Evolutionary conservation across 2,329 filamentous ascomycete genomes (phyloP).

Genomic region (Colletotrichum incanum): DNA sequence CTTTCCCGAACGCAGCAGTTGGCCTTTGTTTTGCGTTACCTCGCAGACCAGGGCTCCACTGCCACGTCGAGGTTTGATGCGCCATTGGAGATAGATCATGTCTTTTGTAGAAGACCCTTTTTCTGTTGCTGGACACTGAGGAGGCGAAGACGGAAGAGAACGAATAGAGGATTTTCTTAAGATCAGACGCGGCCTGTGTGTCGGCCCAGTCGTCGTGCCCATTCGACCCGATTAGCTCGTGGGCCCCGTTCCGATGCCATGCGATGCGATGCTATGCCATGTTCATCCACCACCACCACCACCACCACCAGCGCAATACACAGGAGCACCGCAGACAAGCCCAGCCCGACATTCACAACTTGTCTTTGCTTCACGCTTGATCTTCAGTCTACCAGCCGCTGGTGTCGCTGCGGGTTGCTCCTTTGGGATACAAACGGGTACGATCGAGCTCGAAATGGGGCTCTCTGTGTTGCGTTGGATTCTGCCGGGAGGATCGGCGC

Average conservation of each 20-base stretch:
- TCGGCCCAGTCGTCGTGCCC: conserved; percentile 28
- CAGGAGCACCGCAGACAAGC: conserved; percentile 22
- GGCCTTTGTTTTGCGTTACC: conserved; percentile 42
- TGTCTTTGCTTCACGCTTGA: conserved; percentile 4
- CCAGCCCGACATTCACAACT: conserved; percentile 12
- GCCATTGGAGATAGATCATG: conserved; percentile 20
- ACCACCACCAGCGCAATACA: conserved; percentile 16
- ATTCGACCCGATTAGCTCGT: conserved; percentile 40
- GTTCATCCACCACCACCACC: conserved; percentile 12
- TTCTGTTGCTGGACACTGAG: conserved; percentile 8
- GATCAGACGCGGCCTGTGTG: conserved; percentile 37
- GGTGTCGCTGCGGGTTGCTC: conserved; percentile 10
- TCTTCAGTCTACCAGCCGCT: background rate
- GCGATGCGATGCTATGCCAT: conserved; percentile 21
- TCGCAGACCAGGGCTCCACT: conserved; percentile 38
- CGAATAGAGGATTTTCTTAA: background rate
- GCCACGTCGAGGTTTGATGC: conserved; percentile 36
- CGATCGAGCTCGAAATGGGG: conserved; percentile 26
- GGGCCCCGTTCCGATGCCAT: conserved; percentile 33
- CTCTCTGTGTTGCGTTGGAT: conserved; percentile 34
- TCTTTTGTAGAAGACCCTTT: conserved; percentile 25
- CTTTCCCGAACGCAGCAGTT: conserved; percentile 35
- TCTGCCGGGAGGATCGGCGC: conserved; percentile 33
- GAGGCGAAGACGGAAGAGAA: conserved; percentile 2
- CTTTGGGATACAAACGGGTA: conserved; percentile 15